phyloP scores from a whole-genome alignment of 192 early-diverging fungal genomes.

The Rhizoclosmatium globosum region DNA sequence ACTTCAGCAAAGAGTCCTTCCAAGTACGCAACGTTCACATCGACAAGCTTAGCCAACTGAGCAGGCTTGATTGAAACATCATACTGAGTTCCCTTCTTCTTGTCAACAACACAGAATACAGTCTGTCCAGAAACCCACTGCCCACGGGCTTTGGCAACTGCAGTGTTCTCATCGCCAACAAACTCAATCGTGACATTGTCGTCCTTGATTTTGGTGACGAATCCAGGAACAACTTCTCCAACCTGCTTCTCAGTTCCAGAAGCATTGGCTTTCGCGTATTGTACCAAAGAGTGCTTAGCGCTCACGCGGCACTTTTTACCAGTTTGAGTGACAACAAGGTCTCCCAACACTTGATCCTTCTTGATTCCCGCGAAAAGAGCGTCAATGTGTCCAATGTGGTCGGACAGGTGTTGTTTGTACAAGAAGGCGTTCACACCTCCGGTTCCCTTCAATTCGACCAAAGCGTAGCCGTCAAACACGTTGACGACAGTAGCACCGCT shows the following conservation, averaged over 20 bases:
- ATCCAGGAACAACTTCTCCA: constrained; percentile 77
- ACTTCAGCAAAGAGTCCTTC: constrained; percentile 43
- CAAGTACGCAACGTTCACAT: constrained; percentile 17
- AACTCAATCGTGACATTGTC: constrained; percentile 75
- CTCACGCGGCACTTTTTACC: constrained; percentile 54
- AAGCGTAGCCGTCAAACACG: constrained; percentile 55
- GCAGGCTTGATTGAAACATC: constrained; percentile 1
- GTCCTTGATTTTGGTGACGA: constrained; percentile 75
- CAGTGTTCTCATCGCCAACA: constrained; percentile 44
- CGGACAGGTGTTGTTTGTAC: constrained; percentile 67
- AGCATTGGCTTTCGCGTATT: constrained; percentile 49
- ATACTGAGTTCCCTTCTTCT: background rate
- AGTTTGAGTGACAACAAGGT: constrained; percentile 47
- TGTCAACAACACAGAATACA: constrained; percentile 10
- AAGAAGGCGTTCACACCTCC: constrained; percentile 62
- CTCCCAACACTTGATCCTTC: constrained; percentile 59
- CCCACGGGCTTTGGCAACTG: background rate
- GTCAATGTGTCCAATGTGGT: constrained; percentile 61
- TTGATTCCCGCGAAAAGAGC: constrained; percentile 66
- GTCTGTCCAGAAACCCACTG: background rate
- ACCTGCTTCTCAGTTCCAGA: constrained; percentile 60
- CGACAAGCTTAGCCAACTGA: background rate
- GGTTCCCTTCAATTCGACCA: constrained; percentile 67
- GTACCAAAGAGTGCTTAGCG: constrained; percentile 44
- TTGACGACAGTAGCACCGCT: constrained; percentile 65